phyloP scores from a whole-genome alignment of 2,329 filamentous ascomycete species.

The Cordyceps farinosa region DNA sequence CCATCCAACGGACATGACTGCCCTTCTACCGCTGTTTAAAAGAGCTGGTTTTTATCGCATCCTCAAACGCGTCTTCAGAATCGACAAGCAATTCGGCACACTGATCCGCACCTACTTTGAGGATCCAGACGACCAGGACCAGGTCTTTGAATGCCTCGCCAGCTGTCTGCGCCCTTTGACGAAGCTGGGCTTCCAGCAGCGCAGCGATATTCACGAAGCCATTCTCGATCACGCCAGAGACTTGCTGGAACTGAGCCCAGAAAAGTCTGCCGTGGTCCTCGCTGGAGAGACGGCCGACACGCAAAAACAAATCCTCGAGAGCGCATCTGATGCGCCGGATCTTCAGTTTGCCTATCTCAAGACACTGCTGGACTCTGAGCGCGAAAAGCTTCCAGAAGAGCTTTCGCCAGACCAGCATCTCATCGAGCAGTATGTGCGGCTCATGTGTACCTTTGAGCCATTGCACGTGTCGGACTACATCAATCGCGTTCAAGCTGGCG shows the following conservation, averaged over 20 bases:
- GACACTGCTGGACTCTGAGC: slow-evolving; percentile 65
- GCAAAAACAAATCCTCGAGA: slow-evolving; percentile 62
- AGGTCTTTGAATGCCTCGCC: slow-evolving; percentile 74
- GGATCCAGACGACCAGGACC: slow-evolving; percentile 70
- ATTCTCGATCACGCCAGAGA: slow-evolving; percentile 63
- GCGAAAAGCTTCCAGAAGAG: slow-evolving; percentile 25
- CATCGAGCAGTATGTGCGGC: slow-evolving; percentile 77
- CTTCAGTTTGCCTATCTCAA: slow-evolving; percentile 74
- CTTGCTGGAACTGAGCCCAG: slow-evolving; percentile 64
- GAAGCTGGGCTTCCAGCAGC: slow-evolving; percentile 64
- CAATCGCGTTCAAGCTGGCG: slow-evolving; percentile 67
- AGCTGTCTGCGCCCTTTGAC: slow-evolving; percentile 67
- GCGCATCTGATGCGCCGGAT: slow-evolving; percentile 57
- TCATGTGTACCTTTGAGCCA: slow-evolving; percentile 86
- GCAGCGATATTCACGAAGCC: slow-evolving; percentile 64
- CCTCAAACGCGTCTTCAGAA: slow-evolving; percentile 80
- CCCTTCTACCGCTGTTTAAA: slow-evolving; percentile 72
- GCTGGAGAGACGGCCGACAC: slow-evolving; percentile 59
- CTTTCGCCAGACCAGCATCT: slow-evolving; percentile 54
- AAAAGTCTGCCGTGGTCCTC: slow-evolving; percentile 62
- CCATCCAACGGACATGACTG: slow-evolving; percentile 76
- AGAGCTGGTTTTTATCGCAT: slow-evolving; percentile 85
- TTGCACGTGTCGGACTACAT: slow-evolving; percentile 83
- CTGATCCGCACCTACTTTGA: slow-evolving; percentile 81
- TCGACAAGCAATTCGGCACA: slow-evolving; percentile 73